Evolutionary conservation across 352 stramenopile genomes (phyloP), one percentile per base, ranked within the genome.

Genomic region (Phytophthora syringae): DNA sequence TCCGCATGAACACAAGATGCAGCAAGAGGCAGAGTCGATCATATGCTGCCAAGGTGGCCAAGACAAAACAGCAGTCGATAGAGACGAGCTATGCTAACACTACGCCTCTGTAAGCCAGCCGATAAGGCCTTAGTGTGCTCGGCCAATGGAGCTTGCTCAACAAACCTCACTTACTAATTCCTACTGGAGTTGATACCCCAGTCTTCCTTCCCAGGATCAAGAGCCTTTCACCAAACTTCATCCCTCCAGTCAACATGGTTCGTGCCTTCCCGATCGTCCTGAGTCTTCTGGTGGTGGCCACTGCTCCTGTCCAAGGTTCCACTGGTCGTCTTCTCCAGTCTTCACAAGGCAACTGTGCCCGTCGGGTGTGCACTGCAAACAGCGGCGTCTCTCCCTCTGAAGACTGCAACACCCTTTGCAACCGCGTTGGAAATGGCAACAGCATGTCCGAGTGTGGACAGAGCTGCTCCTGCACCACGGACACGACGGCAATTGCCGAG

Each of bases 331-430:
- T 60, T n/a, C 64, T 72, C 15, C 57, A 67, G 64, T 59, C 57
- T 18, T 40, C 64, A 11, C 64, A 72, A 24, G 64, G 64, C 43
- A 67, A 67, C 36, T 72, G 64, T 7, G 51, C 64, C 27, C 64
- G 64, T 39, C 64, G 64, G 5, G 30, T 72, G 7, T 67, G 64
- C 43, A 53, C 57, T 59, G 50, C 44, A 2, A 60, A 36, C 20
- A 36, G 30, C 12, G 64, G 64, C 22, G 57, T 13, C 7, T 55
- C 57, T n/a, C 56, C 64, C 7, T 67, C 64, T 13, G 51, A 67
- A 56, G 64, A 72, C 57, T 72, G 64, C 45, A 72, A 72, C 57
- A 48, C 50, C n/a, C 51, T 72, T 16, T 72, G 64, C 57, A 72
- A 72, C 43, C 64, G 64, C 45, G 57, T 72, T 7, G 57, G 57